A percentile compares a stretch with the other conserved stretches of the same genome.
These are phyloP conservation scores for Trichoderma sp. DNA, from an alignment of 2,329 filamentous ascomycete species.

Conservation along the genomic window DNA sequence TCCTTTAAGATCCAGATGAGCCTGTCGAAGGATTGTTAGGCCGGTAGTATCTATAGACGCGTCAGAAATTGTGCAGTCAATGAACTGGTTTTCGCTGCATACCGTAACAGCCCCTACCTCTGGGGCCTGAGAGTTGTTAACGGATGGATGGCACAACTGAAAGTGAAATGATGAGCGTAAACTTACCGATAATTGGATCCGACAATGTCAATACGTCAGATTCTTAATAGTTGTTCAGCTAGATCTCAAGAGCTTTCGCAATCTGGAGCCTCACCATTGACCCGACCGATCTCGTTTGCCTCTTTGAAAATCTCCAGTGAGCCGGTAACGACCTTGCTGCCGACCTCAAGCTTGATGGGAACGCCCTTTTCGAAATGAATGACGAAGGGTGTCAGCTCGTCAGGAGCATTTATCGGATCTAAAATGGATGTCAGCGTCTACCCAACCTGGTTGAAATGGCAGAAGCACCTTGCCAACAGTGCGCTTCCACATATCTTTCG, in stretches of 20 bases:
- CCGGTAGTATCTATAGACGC: background rate
- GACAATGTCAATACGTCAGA: conserved; percentile 64
- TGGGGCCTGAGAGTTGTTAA: background rate
- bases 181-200: conserved; percentile 53
- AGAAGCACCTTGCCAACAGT: too few species aligned
- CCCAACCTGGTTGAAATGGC: too few species aligned
- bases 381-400: conserved; percentile 52
- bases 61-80: too few species aligned
- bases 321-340: background rate
- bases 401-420: background rate
- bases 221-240: conserved; percentile 39
- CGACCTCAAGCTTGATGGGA: conserved; percentile 60
- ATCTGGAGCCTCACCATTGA: conserved; percentile 47
- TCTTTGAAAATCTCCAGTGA: conserved; percentile 55
- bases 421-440: background rate
- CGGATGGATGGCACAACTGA: too few species aligned
- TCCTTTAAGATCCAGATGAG: too few species aligned
- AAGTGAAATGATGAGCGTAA: too few species aligned
- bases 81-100: too few species aligned
- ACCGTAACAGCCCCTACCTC: background rate
- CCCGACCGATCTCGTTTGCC: conserved; percentile 61
- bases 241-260: too few species aligned
- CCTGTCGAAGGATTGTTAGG: too few species aligned
- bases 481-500: too few species aligned
- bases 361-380: conserved; percentile 67